Percentiles rank a stretch among this genome's conserved stretches.
Conservation (phyloP, 1,139 yeast genomes). For the Meyerozyma guilliermondii region DNA sequence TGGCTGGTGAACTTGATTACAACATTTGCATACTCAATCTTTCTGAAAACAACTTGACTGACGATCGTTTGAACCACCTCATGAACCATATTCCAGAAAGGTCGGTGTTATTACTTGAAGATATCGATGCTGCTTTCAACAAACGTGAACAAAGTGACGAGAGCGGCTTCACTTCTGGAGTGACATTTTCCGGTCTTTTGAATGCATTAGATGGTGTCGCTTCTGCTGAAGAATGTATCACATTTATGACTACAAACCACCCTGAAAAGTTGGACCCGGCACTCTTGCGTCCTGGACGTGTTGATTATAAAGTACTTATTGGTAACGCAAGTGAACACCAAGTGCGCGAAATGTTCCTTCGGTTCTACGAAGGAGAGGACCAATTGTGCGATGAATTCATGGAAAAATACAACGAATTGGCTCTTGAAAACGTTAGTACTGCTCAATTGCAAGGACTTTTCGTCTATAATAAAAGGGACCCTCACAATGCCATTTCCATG, state of each 20-base stretch:
- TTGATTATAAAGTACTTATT: constrained; percentile 76
- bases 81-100: constrained; percentile 96
- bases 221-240: constrained; percentile 91
- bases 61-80: constrained; percentile 86
- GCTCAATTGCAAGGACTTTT: constrained; percentile 95
- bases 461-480: constrained; percentile 85
- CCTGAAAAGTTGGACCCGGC: constrained; percentile 91
- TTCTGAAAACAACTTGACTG: constrained; percentile 87
- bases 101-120: constrained; percentile 79
- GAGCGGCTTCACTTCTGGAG: constrained; percentile 75
- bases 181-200: constrained; percentile 88
- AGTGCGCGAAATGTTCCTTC: constrained; percentile 74
- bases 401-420: constrained; percentile 42
- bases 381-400: constrained; percentile 63
- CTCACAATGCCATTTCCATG: constrained; percentile 70
- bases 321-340: constrained; percentile 85
- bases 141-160: constrained; percentile 74
- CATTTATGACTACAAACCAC: constrained; percentile 97
- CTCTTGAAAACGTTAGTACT: constrained; percentile 64
- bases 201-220: constrained; percentile 99
- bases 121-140: constrained; percentile 93
- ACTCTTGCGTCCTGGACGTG: constrained; percentile 86
- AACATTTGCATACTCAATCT: constrained; percentile 89
- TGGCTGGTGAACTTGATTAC: constrained; percentile 94
- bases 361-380: constrained; percentile 71